These are phyloP conservation scores for Globisporangium takayamanum DNA, from an alignment of 352 stramenopile genomes.

Conservation along the genomic window DNA sequence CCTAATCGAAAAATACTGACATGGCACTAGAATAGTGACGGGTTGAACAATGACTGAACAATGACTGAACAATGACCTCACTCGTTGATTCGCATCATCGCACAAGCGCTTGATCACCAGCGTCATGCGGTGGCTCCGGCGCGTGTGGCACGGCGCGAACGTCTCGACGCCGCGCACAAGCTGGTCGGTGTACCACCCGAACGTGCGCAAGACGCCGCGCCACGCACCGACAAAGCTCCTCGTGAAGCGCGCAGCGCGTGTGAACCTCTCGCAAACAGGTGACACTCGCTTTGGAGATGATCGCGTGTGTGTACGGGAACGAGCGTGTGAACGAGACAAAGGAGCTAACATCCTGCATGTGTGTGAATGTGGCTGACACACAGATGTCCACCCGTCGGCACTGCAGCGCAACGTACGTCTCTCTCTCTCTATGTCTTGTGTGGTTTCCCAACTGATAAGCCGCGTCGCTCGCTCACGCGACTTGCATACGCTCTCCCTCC, in stretches of 20 bases:
- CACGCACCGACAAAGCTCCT: slow-evolving; percentile 30
- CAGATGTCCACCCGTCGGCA: slow-evolving; percentile 21
- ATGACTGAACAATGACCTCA: background rate
- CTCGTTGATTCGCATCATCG: background rate
- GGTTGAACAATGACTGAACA: background rate
- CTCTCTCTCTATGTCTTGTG: background rate
- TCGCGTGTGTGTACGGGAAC: too few species aligned
- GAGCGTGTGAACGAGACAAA: too few species aligned
- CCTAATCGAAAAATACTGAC: background rate
- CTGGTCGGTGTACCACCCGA: slow-evolving; percentile 46
- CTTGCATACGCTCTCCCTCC: too few species aligned
- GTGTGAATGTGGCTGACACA: background rate
- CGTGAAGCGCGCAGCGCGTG: slow-evolving; percentile 26
- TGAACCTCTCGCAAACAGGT: slow-evolving; percentile 44
- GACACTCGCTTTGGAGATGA: background rate
- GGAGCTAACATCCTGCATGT: background rate
- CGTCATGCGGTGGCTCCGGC: slow-evolving; percentile 27
- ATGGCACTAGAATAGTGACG: background rate
- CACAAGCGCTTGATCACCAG: too few species aligned
- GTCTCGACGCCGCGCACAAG: slow-evolving; percentile 28
- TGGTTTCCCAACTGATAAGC: too few species aligned
- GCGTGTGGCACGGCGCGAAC: slow-evolving; percentile 12
- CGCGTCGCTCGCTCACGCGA: background rate
- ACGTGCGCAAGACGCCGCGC: slow-evolving; percentile 15
- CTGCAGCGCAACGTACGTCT: slow-evolving; percentile 28